Evolutionary conservation across 2,329 filamentous ascomycete species (phyloP).

Genomic region (Colletotrichum tabaci): DNA sequence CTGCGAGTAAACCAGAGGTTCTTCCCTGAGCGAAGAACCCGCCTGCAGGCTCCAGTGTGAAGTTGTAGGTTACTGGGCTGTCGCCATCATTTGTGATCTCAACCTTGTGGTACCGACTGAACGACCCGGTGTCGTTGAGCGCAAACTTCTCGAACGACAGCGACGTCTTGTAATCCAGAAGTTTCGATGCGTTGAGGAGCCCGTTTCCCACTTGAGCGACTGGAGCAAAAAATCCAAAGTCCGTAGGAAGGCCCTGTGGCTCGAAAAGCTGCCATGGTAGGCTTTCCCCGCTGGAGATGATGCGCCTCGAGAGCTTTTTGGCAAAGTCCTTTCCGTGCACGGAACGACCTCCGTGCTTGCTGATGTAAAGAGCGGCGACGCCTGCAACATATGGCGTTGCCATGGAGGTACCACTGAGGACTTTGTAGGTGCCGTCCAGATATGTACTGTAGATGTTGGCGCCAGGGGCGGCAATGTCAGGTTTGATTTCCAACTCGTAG

Average conservation of each 20-base stretch:
- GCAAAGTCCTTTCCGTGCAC: constrained; percentile 51
- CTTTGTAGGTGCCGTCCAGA: constrained; percentile 52
- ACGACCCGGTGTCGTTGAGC: constrained; percentile 61
- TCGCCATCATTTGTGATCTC: constrained; percentile 55
- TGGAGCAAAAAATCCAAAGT: constrained; percentile 48
- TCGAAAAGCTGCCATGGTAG: constrained; percentile 47
- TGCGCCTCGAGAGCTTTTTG: constrained; percentile 49
- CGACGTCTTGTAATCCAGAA: constrained; percentile 54
- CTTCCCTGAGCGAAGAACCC: constrained; percentile 54
- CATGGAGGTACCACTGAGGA: constrained; percentile 66
- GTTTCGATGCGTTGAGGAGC: constrained; percentile 59
- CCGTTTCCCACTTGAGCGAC: constrained; percentile 58
- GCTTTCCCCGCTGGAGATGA: constrained; percentile 52
- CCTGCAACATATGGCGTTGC: constrained; percentile 63
- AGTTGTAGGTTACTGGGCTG: constrained; percentile 52
- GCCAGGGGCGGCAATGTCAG: constrained; percentile 60
- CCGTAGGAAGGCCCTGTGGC: constrained; percentile 44
- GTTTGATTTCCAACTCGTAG: constrained; percentile 60
- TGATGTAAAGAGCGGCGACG: constrained; percentile 56
- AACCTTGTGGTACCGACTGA: constrained; percentile 47
- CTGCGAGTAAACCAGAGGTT: constrained; percentile 10
- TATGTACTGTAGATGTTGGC: constrained; percentile 63
- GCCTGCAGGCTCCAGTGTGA: constrained; percentile 49
- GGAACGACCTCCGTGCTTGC: constrained; percentile 52
- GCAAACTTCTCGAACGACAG: constrained; percentile 57